Base-by-base conservation (phyloP, 1,284 basidiomycete genomes). In the Tylopilus sp. region DNA sequence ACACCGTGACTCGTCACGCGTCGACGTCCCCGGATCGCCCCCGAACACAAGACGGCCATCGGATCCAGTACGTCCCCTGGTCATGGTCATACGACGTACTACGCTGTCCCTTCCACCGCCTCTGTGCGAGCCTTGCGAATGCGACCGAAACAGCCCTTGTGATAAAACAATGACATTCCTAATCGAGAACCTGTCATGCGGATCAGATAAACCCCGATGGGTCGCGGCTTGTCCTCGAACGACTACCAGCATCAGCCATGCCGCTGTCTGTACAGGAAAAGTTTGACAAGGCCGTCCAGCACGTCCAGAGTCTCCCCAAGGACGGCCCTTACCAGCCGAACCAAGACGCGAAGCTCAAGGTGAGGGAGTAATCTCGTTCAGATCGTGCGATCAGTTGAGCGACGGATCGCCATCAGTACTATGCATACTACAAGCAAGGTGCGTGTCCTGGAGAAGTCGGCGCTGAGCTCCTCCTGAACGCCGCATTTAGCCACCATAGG, bases 391-490 rank as follows among this genome's bases (percentile, higher is more conserved):
- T 51, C 51, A 1, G 46, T 52, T 57, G 43, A 47, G 33, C 28
- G 42, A 15, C 28, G 42, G n/a, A 31, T 34, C 50, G 38, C 21
- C 12, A n/a, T 38, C 48, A 96, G 93, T 96, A 96, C 77, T 97
- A 97, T 78, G 81, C 79, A 61, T 82, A 86, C 68, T 97, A 78
- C 79, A 97, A 97, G 78, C 92, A 95, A 77, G 89, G 89, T 87
- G 48, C 52, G 51, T 39, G 49, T 39, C 38, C 13, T 8, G 30
- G 36, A 41, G 18, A 28, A 6, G 31, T 41, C 21, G 28, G 33
- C 10, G 40, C 40, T 40, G 41, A 35, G 7, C 21, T 23, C 37
- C 30, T 33, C 6, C 42, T 49, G 41, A 52, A 18, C 30, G 11
- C 25, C 13, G 18, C 43, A n/a, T 48, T 19, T 61, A 89, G 92